A percentile compares a stretch with the other conserved stretches of the same genome.
Evolutionary conservation across 2,329 filamentous ascomycete species (phyloP).

Genomic region (Colletotrichum phormii): DNA sequence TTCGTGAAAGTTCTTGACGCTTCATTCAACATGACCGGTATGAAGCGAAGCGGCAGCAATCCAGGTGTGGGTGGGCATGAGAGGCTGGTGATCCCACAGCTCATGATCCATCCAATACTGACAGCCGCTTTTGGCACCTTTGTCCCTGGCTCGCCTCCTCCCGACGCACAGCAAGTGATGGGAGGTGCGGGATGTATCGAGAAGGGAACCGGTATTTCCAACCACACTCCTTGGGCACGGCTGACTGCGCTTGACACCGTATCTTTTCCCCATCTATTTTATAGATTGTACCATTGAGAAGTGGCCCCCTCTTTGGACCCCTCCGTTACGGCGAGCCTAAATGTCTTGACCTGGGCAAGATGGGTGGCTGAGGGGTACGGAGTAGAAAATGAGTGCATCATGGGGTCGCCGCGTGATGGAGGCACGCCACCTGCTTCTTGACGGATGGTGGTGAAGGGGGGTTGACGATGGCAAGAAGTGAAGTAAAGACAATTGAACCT

Average conservation of each 20-base stretch:
- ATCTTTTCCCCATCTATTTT: background rate
- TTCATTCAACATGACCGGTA: background rate
- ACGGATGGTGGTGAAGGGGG: constrained; percentile 1
- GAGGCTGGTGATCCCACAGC: constrained; percentile 3
- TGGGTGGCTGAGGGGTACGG: background rate
- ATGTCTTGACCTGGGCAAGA: background rate
- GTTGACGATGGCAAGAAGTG: background rate
- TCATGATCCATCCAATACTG: background rate
- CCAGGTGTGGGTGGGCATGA: background rate
- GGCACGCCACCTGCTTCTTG: constrained; percentile 26
- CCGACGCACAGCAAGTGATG: constrained; percentile 10
- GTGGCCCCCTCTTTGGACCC: background rate
- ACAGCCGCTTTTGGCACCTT: background rate
- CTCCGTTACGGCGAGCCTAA: background rate
- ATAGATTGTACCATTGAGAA: background rate
- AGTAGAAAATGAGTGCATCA: constrained; percentile 12
- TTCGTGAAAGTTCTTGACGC: background rate
- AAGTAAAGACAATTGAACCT: background rate
- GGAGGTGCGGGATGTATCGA: constrained; percentile 16
- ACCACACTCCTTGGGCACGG: constrained; percentile 26
- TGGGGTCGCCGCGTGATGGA: constrained; percentile 30
- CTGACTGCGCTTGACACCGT: constrained; percentile 13
- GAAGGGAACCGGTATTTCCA: constrained; percentile 7
- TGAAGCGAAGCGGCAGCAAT: background rate
- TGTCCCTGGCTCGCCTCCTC: constrained; percentile 9